Base-by-base conservation (phyloP, 345 rosid species). In the Lumnitzera littorea region DNA sequence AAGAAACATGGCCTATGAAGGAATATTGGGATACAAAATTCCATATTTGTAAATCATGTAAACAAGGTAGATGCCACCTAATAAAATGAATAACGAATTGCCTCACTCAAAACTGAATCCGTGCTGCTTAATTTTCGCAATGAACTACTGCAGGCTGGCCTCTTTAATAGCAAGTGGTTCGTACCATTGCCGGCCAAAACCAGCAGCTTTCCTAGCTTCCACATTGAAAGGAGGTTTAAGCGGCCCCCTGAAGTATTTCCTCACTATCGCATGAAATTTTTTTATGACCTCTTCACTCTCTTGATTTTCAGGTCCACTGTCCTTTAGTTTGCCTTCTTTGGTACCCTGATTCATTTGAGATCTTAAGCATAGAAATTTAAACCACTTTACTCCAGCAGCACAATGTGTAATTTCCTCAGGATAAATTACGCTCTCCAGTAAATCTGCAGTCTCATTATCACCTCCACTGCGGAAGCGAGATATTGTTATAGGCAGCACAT, bases 351-450 rank as follows among this genome's bases (percentile, higher is more conserved):
- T 36, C 43, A 36, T 36, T 36, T 36, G 9, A n/a, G 86, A 73
- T 69, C 91, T 78, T 67, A 55, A 72, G 73, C 84, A 82, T n/a
- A 92, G 78, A 71, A 68, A 87, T 78, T 73, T 85, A 17, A 92
- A 89, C 98, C 98, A 92, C 74, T 64, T 85, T 0, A 92, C 87
- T 65, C 98, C 98, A 60, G 96, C 87, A 59, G 96, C 95, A 84
- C 95, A 91, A 69, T 87, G 98, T 48, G 96, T 87, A 58, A 89
- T 84, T 73, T 89, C 96, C 67, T 89, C 94, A 4, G 96, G 98
- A 72, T 92, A 89, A 48, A 92, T 70, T 57, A 87, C 84, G 1
- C 15, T 82, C 84, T 87, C 91, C 61, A 82, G 71, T 63, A 92
- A 71, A 60, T 87, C 81, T 12, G 91, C 94, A 0, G 96, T 92